phyloP scores from a whole-genome alignment of 1,139 yeast genomes.

The Entelexis paramagnoliae region DNA sequence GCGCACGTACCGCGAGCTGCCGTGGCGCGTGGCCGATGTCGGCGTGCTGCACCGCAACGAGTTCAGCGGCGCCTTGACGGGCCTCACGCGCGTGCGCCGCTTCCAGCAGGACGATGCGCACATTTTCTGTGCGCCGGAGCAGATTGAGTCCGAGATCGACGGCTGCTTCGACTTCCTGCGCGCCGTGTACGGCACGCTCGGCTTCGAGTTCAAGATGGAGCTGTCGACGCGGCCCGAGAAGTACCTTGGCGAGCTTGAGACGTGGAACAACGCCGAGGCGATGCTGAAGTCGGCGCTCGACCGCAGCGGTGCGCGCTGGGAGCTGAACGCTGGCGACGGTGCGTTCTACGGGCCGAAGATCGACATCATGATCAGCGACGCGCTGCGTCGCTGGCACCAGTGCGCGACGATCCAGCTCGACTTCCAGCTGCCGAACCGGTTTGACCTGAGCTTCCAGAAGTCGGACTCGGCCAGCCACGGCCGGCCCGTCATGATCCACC shows the following conservation, averaged over 20 bases:
- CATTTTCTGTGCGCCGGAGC: constrained; percentile 78
- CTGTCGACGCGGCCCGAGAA: constrained; percentile 85
- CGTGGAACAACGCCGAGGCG: constrained; percentile 80
- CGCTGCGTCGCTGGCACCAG: constrained; percentile 89
- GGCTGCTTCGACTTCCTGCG: constrained; percentile 67
- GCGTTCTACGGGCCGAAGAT: constrained; percentile 99
- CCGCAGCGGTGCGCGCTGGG: constrained; percentile 74
- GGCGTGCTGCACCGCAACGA: constrained; percentile 94
- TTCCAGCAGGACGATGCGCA: constrained; percentile 99
- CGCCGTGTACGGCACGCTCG: constrained; percentile 69
- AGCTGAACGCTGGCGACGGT: constrained; percentile 90
- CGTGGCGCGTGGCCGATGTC: constrained; percentile 82
- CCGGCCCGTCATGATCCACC: constrained; percentile 95
- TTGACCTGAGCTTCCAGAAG: constrained; percentile 75
- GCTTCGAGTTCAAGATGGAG: constrained; percentile 60
- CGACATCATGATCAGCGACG: constrained; percentile 86
- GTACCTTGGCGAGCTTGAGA: constrained; percentile 67
- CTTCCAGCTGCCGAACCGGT: constrained; percentile 90
- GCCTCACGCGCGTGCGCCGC: constrained; percentile 86
- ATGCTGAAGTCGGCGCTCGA: constrained; percentile 59
- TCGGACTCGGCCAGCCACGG: constrained; percentile 35
- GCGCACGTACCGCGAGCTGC: constrained; percentile 80
- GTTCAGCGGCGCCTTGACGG: constrained; percentile 87
- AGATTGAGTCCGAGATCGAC: constrained; percentile 67
- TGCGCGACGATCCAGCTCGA: constrained; percentile 97